These are phyloP conservation scores for Gryganskiella cystojenkinii DNA, from an alignment of 192 early-diverging fungal genomes.

Conservation along the genomic window DNA sequence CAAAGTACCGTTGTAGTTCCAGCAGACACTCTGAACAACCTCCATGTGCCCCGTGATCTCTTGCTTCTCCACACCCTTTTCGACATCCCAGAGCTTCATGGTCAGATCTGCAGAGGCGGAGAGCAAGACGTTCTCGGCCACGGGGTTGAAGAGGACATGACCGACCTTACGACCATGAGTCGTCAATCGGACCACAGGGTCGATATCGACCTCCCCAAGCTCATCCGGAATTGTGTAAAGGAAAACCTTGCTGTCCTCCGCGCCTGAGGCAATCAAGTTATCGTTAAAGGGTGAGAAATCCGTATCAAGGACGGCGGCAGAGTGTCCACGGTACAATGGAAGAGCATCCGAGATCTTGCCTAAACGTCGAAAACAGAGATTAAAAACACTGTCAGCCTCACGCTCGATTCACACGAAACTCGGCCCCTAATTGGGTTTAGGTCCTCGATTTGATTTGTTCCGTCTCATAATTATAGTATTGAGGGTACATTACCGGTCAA, in stretches of 20 bases:
- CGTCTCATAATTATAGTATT: too few relatives aligned
- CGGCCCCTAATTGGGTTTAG: too few relatives aligned
- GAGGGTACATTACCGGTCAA: slow-evolving; percentile 58
- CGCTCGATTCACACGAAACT: too few relatives aligned
- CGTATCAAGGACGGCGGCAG: slow-evolving; percentile 96
- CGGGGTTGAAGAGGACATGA: slow-evolving; percentile 98
- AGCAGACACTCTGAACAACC: slow-evolving; percentile 91
- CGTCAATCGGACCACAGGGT: slow-evolving; percentile 81
- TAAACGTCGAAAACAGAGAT: slow-evolving; percentile 10
- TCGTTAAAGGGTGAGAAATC: slow-evolving; percentile 99
- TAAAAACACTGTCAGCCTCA: background rate
- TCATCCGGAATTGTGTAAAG: slow-evolving; percentile 95
- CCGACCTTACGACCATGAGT: slow-evolving; percentile 95
- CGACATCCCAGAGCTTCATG: slow-evolving; percentile 95
- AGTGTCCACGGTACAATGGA: slow-evolving; percentile 93
- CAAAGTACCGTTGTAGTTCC: slow-evolving; percentile 87
- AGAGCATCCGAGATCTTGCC: slow-evolving; percentile 92
- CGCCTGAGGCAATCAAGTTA: slow-evolving; percentile 88
- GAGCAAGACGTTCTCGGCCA: slow-evolving; percentile 92
- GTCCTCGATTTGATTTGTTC: too few relatives aligned
- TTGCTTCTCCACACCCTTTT: slow-evolving; percentile 77
- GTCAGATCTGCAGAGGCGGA: slow-evolving; percentile 90
- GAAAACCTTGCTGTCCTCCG: slow-evolving; percentile 91
- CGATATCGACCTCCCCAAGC: slow-evolving; percentile 72
- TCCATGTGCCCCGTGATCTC: slow-evolving; percentile 90